Evolutionary conservation across 2,329 filamentous ascomycete genomes (phyloP).

Genomic region (Trichoderma gracile): DNA sequence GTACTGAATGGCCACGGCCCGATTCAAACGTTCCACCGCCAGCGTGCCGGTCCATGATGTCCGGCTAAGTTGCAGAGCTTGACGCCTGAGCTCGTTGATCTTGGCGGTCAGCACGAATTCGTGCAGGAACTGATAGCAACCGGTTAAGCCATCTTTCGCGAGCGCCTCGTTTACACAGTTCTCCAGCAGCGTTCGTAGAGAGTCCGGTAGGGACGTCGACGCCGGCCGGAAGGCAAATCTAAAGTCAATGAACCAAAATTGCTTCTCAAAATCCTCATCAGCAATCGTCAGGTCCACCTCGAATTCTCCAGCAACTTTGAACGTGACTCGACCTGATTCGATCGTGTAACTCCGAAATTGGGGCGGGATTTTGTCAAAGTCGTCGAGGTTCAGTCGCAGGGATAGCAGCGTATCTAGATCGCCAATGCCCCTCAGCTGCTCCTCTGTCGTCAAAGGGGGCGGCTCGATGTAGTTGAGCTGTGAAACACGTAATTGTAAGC

Average conservation of each 20-base stretch:
- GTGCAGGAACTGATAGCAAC: conserved; percentile 85
- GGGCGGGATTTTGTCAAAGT: conserved; percentile 72
- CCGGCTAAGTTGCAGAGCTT: conserved; percentile 69
- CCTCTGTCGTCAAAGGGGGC: conserved; percentile 67
- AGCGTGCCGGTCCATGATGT: conserved; percentile 77
- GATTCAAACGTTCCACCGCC: conserved; percentile 75
- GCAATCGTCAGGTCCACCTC: conserved; percentile 91
- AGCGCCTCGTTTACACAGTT: conserved; percentile 70
- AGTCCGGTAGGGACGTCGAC: conserved; percentile 60
- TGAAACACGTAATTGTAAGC: conserved; percentile 18
- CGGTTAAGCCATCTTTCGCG: conserved; percentile 67
- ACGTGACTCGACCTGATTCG: conserved; percentile 84
- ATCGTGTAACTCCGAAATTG: conserved; percentile 78
- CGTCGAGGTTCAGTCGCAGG: conserved; percentile 80
- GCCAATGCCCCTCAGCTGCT: conserved; percentile 72
- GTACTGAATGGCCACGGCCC: conserved; percentile 85
- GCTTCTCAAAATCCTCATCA: conserved; percentile 77
- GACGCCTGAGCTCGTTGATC: conserved; percentile 76
- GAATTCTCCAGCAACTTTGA: conserved; percentile 79
- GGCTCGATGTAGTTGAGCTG: conserved; percentile 76
- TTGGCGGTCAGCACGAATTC: conserved; percentile 89
- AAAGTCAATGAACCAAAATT: conserved; percentile 94
- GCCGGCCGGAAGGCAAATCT: conserved; percentile 78
- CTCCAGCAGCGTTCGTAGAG: conserved; percentile 67
- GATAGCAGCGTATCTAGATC: conserved; percentile 83